These are phyloP conservation scores for Phalaenopsis equestris DNA, from an alignment of 106 monocot genomes.

Conservation along the genomic window DNA sequence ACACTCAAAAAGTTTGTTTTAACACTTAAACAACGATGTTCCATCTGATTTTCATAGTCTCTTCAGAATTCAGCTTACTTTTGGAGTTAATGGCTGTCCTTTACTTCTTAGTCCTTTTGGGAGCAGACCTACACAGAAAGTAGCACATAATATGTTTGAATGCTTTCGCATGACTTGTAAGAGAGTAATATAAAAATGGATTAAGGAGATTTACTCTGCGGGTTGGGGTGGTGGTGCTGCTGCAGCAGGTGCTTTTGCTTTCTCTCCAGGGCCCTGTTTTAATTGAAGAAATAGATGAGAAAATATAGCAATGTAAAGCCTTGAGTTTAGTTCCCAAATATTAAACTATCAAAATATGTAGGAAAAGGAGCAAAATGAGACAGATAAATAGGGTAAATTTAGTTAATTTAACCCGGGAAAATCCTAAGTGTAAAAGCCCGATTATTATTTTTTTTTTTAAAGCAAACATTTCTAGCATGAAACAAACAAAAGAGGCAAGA, in stretches of 20 bases:
- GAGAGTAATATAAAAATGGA: neutral
- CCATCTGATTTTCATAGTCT: neutral
- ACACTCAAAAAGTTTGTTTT: neutral
- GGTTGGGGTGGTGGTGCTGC: slow-evolving; percentile 1
- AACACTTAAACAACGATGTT: neutral
- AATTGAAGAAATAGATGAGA: neutral
- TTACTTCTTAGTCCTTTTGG: slow-evolving; percentile 1
- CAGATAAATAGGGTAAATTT: neutral
- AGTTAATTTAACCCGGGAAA: neutral
- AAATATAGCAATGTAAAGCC: neutral
- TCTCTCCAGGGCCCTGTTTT: slow-evolving; percentile 13
- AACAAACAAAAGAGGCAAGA: too few relatives aligned
- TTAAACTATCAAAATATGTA: neutral
- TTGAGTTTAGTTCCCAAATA: neutral
- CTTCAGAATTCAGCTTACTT: too few relatives aligned
- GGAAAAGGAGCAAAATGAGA: neutral
- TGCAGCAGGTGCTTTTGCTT: neutral
- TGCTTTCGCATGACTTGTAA: too few relatives aligned
- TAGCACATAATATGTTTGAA: neutral
- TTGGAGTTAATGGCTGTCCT: neutral
- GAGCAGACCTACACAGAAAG: neutral
- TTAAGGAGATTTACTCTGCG: neutral
- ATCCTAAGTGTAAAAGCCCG: too few relatives aligned
- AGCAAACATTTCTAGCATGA: too few relatives aligned
- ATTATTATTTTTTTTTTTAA: too few relatives aligned